phyloP scores from a whole-genome alignment of 352 stramenopile genomes.

The Phytopythium helicoides region DNA sequence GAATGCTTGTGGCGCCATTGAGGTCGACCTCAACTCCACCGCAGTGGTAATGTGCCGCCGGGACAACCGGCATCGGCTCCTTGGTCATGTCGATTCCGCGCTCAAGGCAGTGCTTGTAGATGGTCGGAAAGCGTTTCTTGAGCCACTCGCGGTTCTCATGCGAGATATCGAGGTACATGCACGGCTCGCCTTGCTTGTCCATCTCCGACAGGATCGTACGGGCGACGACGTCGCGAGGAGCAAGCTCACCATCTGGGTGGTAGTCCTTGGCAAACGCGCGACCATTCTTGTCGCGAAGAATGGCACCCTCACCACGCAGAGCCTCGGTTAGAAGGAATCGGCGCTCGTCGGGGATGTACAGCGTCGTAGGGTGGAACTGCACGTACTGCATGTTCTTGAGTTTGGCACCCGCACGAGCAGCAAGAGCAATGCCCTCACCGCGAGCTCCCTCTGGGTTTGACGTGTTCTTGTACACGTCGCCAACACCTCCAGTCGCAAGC shows the following conservation, averaged over 20 bases:
- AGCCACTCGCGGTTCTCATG: conserved; percentile 89
- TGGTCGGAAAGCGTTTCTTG: conserved; percentile 81
- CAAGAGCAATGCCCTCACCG: conserved; percentile 76
- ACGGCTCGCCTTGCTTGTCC: conserved; percentile 73
- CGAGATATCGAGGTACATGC: conserved; percentile 93
- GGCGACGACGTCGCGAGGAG: conserved; percentile 92
- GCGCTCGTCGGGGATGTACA: conserved; percentile 89
- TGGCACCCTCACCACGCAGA: conserved; percentile 90
- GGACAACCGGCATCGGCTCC: conserved; percentile 88
- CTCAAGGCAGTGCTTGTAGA: conserved; percentile 76
- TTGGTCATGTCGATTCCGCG: conserved; percentile 92
- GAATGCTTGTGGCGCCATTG: conserved; percentile 75
- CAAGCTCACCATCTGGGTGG: conserved; percentile 90
- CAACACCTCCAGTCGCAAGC: conserved; percentile 91
- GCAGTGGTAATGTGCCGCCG: conserved; percentile 94
- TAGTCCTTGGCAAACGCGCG: conserved; percentile 91
- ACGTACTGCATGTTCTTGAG: conserved; percentile 95
- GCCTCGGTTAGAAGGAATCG: conserved; percentile 94
- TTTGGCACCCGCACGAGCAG: conserved; percentile 61
- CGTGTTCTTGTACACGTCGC: conserved; percentile 94
- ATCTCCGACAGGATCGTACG: conserved; percentile 91
- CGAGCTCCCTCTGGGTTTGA: conserved; percentile 89
- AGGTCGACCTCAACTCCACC: conserved; percentile 91
- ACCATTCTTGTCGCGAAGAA: conserved; percentile 77
- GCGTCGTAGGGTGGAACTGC: conserved; percentile 95